Base-by-base conservation (phyloP, 192 early-diverging fungal genomes). In the Powellomyces hirtus region DNA sequence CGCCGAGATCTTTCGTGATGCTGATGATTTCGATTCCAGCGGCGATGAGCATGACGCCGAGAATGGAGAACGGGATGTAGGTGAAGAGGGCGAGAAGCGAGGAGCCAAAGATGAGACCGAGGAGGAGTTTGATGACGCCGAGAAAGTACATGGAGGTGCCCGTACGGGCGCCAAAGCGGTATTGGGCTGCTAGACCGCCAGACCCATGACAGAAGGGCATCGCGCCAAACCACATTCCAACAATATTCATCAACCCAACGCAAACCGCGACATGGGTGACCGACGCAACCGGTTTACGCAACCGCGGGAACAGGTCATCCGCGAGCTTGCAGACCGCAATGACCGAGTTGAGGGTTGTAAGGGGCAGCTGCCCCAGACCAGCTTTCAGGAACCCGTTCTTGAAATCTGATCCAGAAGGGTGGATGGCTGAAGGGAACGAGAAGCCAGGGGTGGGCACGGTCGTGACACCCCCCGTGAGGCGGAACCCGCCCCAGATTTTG, bases 101-200 rank as follows among this genome's bases (percentile, higher is more conserved):
- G 37, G 82, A 83, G 33, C 93, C 92, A 82, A 94, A 92, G 45
- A 93, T 71, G n/a, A 94, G 79, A 31, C 92, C 93, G 5, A 90
- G 35, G 0, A 90, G 38, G n/a, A 96, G 80, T 68, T 94, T 96
- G 76, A 83, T 55, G 1, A 76, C 37, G 24, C 94, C 94, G 20
- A 96, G 79, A 53, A 92, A 52, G 46, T 91, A 81, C 64, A 96
- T 81, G 36, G 90, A 90, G 31, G 90, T 80, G 58, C 88, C 90
- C 0, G 90, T 83, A 50, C 94, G 85, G 18, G 94, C 92, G 52
- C 94, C 94, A 77, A 96, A 96, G 7, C 92, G 89, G 72, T 94
- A 94, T 77, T 96, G 93, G 5, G 89, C 94, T n/a, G 92, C 92
- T n/a, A 96, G 78, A 24, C 94, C 94, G 24, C 94, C 94, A 36